Evolutionary conservation across 805 yeast species (phyloP), one percentile per base, ranked within the genome.

Genomic region (Saturnispora besseyi): DNA sequence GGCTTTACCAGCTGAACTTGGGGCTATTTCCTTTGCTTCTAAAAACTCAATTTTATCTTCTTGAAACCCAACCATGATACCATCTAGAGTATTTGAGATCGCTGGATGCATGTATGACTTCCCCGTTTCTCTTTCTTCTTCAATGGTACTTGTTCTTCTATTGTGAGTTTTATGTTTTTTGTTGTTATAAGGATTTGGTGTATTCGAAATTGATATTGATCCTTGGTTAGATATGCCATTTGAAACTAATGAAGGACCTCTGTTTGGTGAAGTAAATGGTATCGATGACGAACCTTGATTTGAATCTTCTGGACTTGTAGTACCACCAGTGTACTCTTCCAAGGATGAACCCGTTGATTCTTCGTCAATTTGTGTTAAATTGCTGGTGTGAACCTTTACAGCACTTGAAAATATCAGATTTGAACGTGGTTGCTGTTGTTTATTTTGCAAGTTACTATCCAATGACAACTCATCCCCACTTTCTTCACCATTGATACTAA

Each of bases 21-120:
- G 41, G 7, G 32, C n/a, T 10, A 47, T 47, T n/a, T 41, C 50
- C 26, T 44, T 31, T 21, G 41, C 24, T 30, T 69, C 67, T 18
- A 75, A 63, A 59, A 67, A 65, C 43, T 74, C 71, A 11, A 77
- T 67, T 48, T 63, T 65, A 54, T 78, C 78, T 0, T 81, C 81
- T 32, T 71, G 74, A 55, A 78, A 78, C 10, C 81, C 82, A 24
- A 77, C 65, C 76, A 81, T 73, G 8, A 82, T 79, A 0, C 82
- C 82, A 55, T 77, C 70, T 50, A 77, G 59, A 5, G 73, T 70
- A 50, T 76, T 76, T 1, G 61, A 59, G 37, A 78, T 58, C 48
- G 63, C 63, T 0, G 83, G 83, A 56, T 76, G 74, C 1, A 74
- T 69, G 58, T 78, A 78, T 52, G 70, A 75, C 21, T 73, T 72